A percentile compares a stretch with the other conserved stretches of the same genome.
These are phyloP conservation scores for Xylaria arbuscula DNA, from an alignment of 2,329 filamentous ascomycete species.

Conservation along the genomic window DNA sequence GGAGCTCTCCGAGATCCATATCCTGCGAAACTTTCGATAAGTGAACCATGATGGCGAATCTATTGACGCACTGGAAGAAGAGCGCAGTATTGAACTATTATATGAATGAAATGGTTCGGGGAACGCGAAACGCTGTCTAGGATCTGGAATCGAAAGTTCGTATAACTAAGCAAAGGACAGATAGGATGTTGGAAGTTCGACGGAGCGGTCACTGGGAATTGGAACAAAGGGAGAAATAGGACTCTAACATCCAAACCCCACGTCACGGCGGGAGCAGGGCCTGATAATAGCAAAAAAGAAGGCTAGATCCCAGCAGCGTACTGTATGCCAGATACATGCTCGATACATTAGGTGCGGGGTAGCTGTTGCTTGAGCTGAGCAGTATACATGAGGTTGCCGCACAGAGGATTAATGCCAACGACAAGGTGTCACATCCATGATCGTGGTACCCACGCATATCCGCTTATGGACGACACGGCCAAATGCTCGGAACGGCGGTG, in stretches of 20 bases:
- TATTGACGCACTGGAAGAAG: background rate
- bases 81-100: background rate
- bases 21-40: constrained; percentile 57
- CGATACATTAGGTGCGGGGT: constrained; percentile 30
- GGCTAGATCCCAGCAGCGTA: constrained; percentile 16
- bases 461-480: constrained; percentile 20
- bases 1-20: constrained; percentile 44
- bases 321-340: constrained; percentile 15
- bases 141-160: constrained; percentile 3
- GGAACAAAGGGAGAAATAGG: constrained; percentile 17
- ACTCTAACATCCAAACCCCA: constrained; percentile 23
- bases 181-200: constrained; percentile 7
- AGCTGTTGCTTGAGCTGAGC: constrained; percentile 23
- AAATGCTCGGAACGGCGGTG: constrained; percentile 27
- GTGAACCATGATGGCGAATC: constrained; percentile 61
- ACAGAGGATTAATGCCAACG: constrained; percentile 2
- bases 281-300: constrained; percentile 13
- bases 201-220: constrained; percentile 11
- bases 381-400: constrained; percentile 23
- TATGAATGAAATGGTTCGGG: background rate
- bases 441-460: constrained; percentile 18
- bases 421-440: constrained; percentile 18
- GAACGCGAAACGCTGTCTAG: constrained; percentile 8
- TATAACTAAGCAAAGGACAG: constrained; percentile 14
- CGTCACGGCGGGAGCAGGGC: constrained; percentile 18